These are phyloP conservation scores for Kwoniella mangroviensis DNA, from an alignment of 768 basidiomycete genomes.

Conservation along the genomic window DNA sequence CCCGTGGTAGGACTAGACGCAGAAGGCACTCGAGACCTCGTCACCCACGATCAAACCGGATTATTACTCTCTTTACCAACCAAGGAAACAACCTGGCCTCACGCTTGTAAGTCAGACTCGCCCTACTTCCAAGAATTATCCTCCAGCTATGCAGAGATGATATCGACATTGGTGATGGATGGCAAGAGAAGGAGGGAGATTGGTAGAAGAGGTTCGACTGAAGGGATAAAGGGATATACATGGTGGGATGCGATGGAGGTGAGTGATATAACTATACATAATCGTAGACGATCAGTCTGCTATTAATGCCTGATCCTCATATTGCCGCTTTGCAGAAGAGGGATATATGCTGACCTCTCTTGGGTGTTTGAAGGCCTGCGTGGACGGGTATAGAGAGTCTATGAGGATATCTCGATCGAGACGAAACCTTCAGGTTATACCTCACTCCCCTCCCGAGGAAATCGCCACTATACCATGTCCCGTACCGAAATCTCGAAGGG, in stretches of 20 bases:
- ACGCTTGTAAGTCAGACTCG: constrained; percentile 33
- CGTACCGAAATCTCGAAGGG: background rate
- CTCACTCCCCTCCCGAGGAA: constrained; percentile 14
- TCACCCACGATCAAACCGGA: constrained; percentile 45
- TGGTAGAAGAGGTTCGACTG: constrained; percentile 43
- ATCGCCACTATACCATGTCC: background rate
- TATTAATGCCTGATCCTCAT: too few species aligned
- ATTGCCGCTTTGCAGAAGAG: background rate
- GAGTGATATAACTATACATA: too few species aligned
- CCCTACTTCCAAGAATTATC: constrained; percentile 34
- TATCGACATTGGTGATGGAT: constrained; percentile 37
- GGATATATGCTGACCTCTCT: background rate
- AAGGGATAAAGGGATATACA: constrained; percentile 54
- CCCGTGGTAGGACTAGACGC: constrained; percentile 61
- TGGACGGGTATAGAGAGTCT: constrained; percentile 57
- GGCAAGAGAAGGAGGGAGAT: constrained; percentile 36
- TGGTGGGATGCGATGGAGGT: constrained; percentile 59
- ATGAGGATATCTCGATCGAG: constrained; percentile 36
- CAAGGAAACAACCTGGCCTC: constrained; percentile 25
- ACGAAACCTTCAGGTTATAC: constrained; percentile 21
- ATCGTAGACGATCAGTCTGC: too few species aligned
- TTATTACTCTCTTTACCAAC: constrained; percentile 48
- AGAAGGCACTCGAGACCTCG: constrained; percentile 60
- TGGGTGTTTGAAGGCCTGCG: constrained; percentile 46
- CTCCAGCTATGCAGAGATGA: constrained; percentile 44